phyloP scores from a whole-genome alignment of 2,329 filamentous ascomycete species.

The Annulohypoxylon truncatum region DNA sequence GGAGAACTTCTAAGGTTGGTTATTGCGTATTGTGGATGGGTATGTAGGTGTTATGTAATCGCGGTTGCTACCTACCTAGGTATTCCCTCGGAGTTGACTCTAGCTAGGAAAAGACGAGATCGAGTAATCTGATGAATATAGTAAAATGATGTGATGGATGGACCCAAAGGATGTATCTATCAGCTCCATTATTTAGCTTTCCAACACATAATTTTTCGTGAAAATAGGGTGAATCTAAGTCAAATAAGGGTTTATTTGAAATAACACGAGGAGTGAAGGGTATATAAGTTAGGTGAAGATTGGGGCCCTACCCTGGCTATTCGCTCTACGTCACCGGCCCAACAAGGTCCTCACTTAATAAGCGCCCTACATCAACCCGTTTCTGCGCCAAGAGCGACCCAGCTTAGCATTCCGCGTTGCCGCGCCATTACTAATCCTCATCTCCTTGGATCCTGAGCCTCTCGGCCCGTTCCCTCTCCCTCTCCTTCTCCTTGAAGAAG shows the following conservation, averaged over 20 bases:
- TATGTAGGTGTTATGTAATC: neutral
- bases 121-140: neutral
- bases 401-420: neutral
- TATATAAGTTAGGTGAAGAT: neutral
- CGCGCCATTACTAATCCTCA: conserved; percentile 11
- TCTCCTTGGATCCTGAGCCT: conserved; percentile 19
- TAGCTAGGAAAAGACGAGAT: neutral
- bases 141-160: neutral
- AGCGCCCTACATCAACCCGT: neutral
- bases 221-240: neutral
- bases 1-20: conserved; percentile 58
- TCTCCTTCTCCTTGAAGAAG: conserved; percentile 55
- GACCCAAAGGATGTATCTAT: neutral
- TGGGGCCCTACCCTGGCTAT: neutral
- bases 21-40: neutral
- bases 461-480: conserved; percentile 31
- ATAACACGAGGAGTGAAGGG: neutral
- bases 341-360: conserved; percentile 26
- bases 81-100: neutral
- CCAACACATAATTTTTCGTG: neutral
- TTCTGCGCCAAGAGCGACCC: neutral
- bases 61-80: too few species aligned
- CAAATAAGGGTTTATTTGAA: neutral
- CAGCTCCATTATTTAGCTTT: neutral
- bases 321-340: conserved; percentile 21